Evolutionary conservation across 73 alveolate genomes (phyloP).

Genomic region (Tetrahymena elliotti): DNA sequence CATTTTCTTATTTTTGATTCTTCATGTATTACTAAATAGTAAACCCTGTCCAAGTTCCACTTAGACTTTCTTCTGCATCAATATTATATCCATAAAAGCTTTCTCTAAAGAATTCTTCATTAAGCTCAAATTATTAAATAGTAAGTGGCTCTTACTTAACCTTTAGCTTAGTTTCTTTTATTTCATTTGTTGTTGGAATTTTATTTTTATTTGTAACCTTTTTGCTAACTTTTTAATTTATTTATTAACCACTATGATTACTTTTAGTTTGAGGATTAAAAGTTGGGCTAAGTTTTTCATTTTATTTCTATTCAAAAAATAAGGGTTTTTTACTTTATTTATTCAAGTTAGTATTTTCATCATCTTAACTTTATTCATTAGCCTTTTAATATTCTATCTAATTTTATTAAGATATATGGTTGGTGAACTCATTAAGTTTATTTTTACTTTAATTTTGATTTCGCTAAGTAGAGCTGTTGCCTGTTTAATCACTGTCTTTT

Average conservation of each 20-base stretch:
- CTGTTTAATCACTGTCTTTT: neutral
- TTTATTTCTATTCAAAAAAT: neutral
- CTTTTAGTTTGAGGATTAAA: neutral
- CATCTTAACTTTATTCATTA: neutral
- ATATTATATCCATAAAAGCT: neutral
- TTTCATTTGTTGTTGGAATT: neutral
- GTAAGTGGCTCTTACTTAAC: neutral
- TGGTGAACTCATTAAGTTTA: neutral
- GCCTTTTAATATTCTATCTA: neutral
- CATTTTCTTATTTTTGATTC: neutral
- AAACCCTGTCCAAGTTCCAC: neutral
- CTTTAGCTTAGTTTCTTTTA: neutral
- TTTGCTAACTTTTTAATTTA: neutral
- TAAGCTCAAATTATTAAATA: neutral
- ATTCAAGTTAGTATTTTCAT: neutral
- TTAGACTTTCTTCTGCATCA: neutral
- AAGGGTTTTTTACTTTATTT: neutral
- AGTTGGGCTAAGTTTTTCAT: neutral
- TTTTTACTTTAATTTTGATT: too few species aligned
- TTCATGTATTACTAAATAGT: neutral
- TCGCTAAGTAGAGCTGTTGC: neutral
- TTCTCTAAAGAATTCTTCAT: neutral
- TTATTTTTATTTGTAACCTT: neutral
- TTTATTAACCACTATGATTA: neutral
- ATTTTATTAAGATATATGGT: neutral